Conservation (phyloP, 768 basidiomycete genomes). For the Mycena venus region DNA sequence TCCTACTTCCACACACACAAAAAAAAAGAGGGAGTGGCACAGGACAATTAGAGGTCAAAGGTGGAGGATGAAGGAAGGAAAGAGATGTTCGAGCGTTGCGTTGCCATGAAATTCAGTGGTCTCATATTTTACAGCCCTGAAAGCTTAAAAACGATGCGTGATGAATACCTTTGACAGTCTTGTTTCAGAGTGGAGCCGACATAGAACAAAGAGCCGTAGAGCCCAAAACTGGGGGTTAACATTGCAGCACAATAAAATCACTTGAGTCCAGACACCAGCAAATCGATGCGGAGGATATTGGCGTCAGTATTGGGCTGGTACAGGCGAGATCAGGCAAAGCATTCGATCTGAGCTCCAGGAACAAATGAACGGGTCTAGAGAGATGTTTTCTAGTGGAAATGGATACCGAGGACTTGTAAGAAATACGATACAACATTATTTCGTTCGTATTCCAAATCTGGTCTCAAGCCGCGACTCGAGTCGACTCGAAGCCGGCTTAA, state of each 20-base stretch:
- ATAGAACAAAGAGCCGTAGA: background rate
- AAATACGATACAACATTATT: background rate
- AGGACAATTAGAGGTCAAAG: background rate
- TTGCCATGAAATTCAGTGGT: background rate
- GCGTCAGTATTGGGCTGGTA: background rate
- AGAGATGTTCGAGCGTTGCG: background rate
- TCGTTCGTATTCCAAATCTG: background rate
- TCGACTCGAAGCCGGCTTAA: background rate
- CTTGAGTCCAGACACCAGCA: background rate
- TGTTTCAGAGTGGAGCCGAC: background rate
- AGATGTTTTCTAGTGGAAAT: background rate
- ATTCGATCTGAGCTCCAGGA: background rate
- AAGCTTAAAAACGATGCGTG: background rate
- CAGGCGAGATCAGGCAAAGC: background rate
- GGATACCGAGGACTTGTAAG: background rate
- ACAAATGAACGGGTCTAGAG: background rate
- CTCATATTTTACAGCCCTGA: background rate
- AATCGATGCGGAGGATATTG: background rate
- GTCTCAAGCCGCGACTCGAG: background rate
- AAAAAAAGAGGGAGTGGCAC: background rate
- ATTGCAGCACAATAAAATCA: background rate
- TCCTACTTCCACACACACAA: background rate
- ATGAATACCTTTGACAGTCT: background rate
- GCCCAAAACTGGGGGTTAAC: background rate
- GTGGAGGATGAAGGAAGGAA: background rate